Evolutionary conservation across 495 filamentous ascomycete species (phyloP), one percentile per base, ranked within the genome.

Genomic region (Zalerion maritima): DNA sequence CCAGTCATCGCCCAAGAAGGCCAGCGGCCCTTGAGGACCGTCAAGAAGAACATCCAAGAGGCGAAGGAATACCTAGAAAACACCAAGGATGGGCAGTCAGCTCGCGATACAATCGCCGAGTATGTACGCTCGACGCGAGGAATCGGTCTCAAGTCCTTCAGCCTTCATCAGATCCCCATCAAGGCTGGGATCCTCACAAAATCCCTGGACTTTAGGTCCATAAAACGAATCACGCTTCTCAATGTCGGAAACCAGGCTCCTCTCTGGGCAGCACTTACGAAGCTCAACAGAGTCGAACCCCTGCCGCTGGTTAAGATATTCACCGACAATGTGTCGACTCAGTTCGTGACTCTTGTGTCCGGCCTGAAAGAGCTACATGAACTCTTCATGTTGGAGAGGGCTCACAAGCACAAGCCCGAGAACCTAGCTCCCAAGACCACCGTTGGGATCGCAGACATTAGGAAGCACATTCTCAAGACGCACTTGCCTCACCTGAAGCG

Each of bases 221-320:
- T 78, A 3, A 58, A 54, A 31, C 54, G 50, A 18, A 40, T 78
- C 11, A 71, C 70, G 1, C 51, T 78, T 6, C 61, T 78, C 24
- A 72, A 72, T 29, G 69, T 73, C 14, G 73, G 73, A 1, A 42
- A 58, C 3, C 73, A 78, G 43, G 59, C 55, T 23, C 47, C 52
- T 3, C 60, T 75, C 35, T 78, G 72, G 72, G 43, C 50, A 8
- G 37, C 63, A 11, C 42, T 78, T 25, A 46, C 50, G 13, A 60
- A 56, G 27, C 49, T 69, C 33, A 69, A 73, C 40, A 58, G 55
- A 29, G 29, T 54, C 14, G 40, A 47, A 4, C 60, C 62, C 0
- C 47, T 73, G 18, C 47, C 58, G 4, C 48, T 78, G 9, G 51
- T 57, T 21, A 65, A 62, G 28, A 64, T 78, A 15, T 62, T 66